Evolutionary conservation across 495 filamentous ascomycete genomes (phyloP).

Genomic region (Xylaria acuta): DNA sequence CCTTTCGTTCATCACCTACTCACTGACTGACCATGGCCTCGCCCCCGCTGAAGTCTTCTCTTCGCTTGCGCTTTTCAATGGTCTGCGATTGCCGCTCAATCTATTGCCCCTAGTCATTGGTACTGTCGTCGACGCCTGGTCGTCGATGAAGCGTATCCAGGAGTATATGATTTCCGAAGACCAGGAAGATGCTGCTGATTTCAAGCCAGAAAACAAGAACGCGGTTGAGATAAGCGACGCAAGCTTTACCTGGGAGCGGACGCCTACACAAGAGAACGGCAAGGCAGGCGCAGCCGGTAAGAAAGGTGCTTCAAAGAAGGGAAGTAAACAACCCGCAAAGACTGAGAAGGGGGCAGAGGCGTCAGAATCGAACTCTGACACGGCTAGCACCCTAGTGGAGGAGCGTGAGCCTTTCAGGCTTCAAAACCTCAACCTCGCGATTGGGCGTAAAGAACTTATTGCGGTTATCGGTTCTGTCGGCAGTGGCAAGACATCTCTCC

Average conservation of each 20-base stretch:
- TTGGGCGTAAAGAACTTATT: conserved; percentile 82
- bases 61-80: conserved; percentile 91
- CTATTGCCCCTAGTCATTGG: conserved; percentile 87
- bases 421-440: conserved; percentile 71
- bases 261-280: conserved; percentile 66
- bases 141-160: conserved; percentile 81
- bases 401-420: conserved; percentile 81
- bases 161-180: conserved; percentile 89
- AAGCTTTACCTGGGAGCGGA: conserved; percentile 92
- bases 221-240: conserved; percentile 77
- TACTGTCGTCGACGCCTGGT: conserved; percentile 86
- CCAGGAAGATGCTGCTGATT: conserved; percentile 71
- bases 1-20: conserved; percentile 93
- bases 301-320: conserved; percentile 45
- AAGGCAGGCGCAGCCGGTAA: conserved; percentile 45
- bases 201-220: conserved; percentile 64
- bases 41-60: conserved; percentile 85
- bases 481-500: conserved; percentile 88
- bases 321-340: conserved; percentile 48
- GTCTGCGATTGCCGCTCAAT: conserved; percentile 86
- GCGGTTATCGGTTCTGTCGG: conserved; percentile 93
- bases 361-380: conserved; percentile 47
- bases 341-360: conserved; percentile 36
- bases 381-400: conserved; percentile 60
- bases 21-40: conserved; percentile 73